Evolutionary conservation across 78 protist genomes (phyloP).

Genomic region (Dictyostelium citrinum): DNA sequence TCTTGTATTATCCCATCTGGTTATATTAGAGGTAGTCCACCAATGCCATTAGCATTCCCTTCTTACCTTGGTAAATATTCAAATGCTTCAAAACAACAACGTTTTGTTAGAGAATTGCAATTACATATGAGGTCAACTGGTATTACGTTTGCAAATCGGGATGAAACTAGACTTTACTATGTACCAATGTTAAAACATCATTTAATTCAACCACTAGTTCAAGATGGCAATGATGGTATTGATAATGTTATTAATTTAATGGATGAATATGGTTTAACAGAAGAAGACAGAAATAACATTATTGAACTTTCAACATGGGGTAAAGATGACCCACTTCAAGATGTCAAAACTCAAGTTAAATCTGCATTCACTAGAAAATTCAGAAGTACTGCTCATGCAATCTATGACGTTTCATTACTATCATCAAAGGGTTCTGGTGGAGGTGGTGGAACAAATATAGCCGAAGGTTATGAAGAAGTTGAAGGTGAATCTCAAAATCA

Average conservation of each 20-base stretch:
- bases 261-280: constrained; percentile 63
- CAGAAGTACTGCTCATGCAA: constrained; percentile 5
- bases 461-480: constrained; percentile 1
- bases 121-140: constrained; percentile 38
- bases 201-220: constrained; percentile 16
- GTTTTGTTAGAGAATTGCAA: constrained; percentile 55
- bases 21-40: constrained; percentile 10
- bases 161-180: constrained; percentile 26
- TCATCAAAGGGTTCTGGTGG: neutral
- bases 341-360: neutral
- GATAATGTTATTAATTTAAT: constrained; percentile 4
- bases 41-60: constrained; percentile 21
- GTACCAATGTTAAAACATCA: constrained; percentile 48
- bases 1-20: constrained; percentile 21
- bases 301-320: constrained; percentile 44
- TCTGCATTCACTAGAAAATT: constrained; percentile 30
- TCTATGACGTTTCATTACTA: neutral
- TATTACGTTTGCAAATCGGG: neutral
- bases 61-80: constrained; percentile 69
- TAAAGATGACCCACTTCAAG: neutral
- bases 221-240: constrained; percentile 21
- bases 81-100: constrained; percentile 18
- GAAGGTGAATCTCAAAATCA: neutral
- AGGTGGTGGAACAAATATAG: neutral
- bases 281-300: constrained; percentile 47